Percentiles rank a stretch among this genome's conserved stretches.
Evolutionary conservation across 176 grass and related monocot species (phyloP).

Genomic region (Musa itinerans): DNA sequence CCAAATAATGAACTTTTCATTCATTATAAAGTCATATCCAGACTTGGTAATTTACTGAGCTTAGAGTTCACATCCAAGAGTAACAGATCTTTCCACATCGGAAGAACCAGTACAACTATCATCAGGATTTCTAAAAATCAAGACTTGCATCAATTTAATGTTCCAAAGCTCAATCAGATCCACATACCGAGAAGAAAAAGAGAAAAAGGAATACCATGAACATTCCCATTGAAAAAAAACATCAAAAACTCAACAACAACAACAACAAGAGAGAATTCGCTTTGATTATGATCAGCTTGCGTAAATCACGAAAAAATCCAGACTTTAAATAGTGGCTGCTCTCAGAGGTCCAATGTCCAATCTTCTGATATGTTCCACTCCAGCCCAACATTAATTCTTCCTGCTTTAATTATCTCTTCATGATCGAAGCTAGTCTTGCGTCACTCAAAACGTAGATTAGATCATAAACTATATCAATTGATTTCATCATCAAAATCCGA

Average conservation of each 20-base stretch:
- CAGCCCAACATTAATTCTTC: no score
- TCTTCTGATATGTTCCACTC: no score
- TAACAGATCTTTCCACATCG: not conserved
- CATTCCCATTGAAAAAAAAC: not conserved
- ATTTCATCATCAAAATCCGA: no score
- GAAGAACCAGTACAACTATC: not conserved
- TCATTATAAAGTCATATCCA: not conserved
- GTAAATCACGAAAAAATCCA: not conserved
- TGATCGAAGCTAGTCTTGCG: no score
- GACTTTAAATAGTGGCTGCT: not conserved
- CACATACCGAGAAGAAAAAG: not conserved
- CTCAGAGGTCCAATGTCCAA: not conserved
- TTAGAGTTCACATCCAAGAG: not conserved
- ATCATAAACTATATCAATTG: no score
- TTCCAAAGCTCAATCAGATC: not conserved
- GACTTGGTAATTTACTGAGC: not conserved
- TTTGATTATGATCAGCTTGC: not conserved
- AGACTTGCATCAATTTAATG: no score
- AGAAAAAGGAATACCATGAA: not conserved
- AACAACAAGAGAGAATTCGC: not conserved
- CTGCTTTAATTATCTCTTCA: no score
- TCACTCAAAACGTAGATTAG: no score
- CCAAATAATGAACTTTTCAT: not conserved
- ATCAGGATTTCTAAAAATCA: no score
- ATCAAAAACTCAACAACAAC: not conserved